Evolutionary conservation across 1,284 basidiomycete species (phyloP), one percentile per base, ranked within the genome.

Genomic region (Rugiboletus extremiorientalis): DNA sequence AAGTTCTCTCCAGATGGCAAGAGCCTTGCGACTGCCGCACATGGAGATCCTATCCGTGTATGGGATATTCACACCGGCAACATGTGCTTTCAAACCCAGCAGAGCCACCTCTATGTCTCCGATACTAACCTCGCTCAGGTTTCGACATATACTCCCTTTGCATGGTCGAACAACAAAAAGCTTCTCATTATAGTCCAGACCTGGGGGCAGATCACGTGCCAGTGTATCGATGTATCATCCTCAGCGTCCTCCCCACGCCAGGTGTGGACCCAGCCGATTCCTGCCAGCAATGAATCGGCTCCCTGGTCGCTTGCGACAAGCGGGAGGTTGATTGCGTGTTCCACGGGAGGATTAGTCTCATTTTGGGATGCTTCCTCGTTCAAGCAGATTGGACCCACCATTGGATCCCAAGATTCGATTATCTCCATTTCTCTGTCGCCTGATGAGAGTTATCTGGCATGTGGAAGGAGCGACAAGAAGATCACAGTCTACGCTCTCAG

Each of bases 401-500:
- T 64, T 16, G 25, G 11, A 7, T 23, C 37, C 22, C 33, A 34
- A 14, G 12, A 49, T 10, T n/a, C 30, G 1, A 50, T 64, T 3
- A n/a, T 34, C 27, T 58, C 40, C 15, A 41, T 63, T 14, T 38
- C 59, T 16, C 33, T 64, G 4, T 63, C 61, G 1, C 5, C 46
- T 6, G 52, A 61, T 1, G 30, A 18, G 6, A 44, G 22, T 27
- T 54, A 55, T 40, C 60, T 63, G 16, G 61, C 50, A 18, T 63
- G 52, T 30, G 60, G 63, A 4, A 48, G 41, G 15, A 23, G 25
- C 4, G 56, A 65, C 33, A 36, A 38, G 20, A 64, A 54, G 31
- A 42, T 63, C 16, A 55, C 28, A 5, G 18, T 63, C 10, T 43
- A 52, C 12, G 36, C 47, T 5, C 60, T 63, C 36, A 54, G 63